Evolutionary conservation across 2,329 filamentous ascomycete species (phyloP).

Genomic region (Periconia sp.): DNA sequence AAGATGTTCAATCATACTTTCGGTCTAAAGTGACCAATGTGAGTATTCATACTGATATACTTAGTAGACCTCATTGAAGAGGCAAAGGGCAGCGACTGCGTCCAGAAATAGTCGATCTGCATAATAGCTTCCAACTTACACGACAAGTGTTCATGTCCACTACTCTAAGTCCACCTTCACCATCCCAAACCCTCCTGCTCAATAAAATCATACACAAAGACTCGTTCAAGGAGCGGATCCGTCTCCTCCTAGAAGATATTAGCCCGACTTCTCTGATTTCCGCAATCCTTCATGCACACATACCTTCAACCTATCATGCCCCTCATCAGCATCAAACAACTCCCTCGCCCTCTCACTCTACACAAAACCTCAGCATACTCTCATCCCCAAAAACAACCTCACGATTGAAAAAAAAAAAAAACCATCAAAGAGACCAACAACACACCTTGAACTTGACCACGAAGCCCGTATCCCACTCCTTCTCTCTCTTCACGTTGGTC

Average conservation of each 20-base stretch:
- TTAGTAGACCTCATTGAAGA: no score
- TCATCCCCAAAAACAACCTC: background rate
- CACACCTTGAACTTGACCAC: slow-evolving; percentile 32
- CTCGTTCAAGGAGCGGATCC: slow-evolving; percentile 29
- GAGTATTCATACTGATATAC: no score
- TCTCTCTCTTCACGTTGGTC: slow-evolving; percentile 29
- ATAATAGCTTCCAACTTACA: no score
- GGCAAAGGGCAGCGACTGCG: no score
- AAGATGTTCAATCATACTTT: no score
- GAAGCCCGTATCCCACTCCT: slow-evolving; percentile 32
- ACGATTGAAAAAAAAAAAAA: background rate
- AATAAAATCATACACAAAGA: slow-evolving; percentile 37
- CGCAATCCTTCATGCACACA: background rate
- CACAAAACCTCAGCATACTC: background rate
- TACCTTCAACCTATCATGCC: slow-evolving; percentile 33
- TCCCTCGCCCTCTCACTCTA: slow-evolving; percentile 27
- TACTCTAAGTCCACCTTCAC: no score
- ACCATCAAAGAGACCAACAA: no score
- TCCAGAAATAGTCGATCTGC: no score
- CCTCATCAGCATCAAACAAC: slow-evolving; percentile 27
- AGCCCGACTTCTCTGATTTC: background rate
- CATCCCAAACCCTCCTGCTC: slow-evolving; percentile 32
- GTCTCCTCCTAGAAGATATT: slow-evolving; percentile 27
- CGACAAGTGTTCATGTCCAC: no score
- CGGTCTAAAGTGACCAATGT: no score